Base-by-base conservation (phyloP, 345 rosid genomes). In the Cardiospermum halicacabum region DNA sequence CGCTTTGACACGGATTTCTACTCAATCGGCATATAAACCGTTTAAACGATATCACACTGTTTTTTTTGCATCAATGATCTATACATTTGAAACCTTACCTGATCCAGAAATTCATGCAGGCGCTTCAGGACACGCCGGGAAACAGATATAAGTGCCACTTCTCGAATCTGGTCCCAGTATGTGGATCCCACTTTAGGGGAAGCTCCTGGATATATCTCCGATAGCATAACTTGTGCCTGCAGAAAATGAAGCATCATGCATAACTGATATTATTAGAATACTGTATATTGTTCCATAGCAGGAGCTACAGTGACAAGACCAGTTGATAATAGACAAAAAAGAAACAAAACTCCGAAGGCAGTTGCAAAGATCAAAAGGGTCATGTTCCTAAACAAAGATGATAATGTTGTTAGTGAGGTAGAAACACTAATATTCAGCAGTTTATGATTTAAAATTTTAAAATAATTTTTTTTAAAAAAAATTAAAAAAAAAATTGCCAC, bases 171-270 rank as follows among this genome's bases (percentile, higher is more conserved):
- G 77, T 90, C 97, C 97, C 96, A 93, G 69, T 88, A 76, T 57
- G 88, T 82, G 71, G 87, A 81, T 22, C 96, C 97, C 71, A 18
- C 69, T 73, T 85, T 93, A 31, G 98, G 97, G 75, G 90, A 78
- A 74, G 88, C 89, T 78, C 98, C 98, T 16, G 98, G 98, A 85
- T 86, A 93, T 75, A 93, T 88, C 82, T 93, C 97, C 56, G 98
- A 85, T 69, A 93, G 74, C 88, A 90, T 80, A 62, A 81, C 79
- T 77, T 90, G 92, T 72, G 98, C 94, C 98, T 90, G 88, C 66
- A 58, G n/a, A 69, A 13, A 32, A 28, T 27, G 31, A 56, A 62
- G 68, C 53, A 59, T 18, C 31, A 65, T 28, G 24, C 58, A 69
- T 16, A 26, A 31, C 10, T 4, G 26, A 72, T 48, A 58, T 55